phyloP scores from a whole-genome alignment of 306 rosid genomes.

The Alnus glutinosa region DNA sequence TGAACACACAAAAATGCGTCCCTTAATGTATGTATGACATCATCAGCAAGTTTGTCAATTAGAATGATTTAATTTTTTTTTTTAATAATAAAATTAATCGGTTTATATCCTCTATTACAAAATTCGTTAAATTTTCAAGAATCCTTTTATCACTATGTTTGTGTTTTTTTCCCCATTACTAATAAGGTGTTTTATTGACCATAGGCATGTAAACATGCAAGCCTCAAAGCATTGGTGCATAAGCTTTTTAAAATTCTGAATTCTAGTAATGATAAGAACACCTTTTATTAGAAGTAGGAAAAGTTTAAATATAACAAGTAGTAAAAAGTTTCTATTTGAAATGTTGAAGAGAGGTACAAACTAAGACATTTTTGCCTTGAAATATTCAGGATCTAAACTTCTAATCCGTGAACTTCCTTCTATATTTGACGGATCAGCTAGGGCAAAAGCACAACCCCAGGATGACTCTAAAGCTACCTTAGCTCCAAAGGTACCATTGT shows the following conservation, averaged over 20 bases:
- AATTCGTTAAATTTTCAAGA: not conserved
- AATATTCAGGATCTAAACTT: constrained; percentile 63
- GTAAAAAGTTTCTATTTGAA: not conserved
- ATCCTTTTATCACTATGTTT: not conserved
- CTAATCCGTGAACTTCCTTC: constrained; percentile 75
- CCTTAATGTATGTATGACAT: not conserved
- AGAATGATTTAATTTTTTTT: too few species aligned
- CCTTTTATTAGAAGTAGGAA: too few species aligned
- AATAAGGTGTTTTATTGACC: not conserved
- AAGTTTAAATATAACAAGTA: not conserved
- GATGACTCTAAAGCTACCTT: constrained; percentile 71
- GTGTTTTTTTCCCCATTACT: not conserved
- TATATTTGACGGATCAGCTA: constrained; percentile 85
- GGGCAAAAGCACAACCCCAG: constrained; percentile 63
- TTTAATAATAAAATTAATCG: not conserved
- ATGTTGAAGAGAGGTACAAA: not conserved
- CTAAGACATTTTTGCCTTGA: not conserved
- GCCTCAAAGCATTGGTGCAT: not conserved
- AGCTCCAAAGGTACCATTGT: constrained; percentile 79
- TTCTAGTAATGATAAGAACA: not conserved
- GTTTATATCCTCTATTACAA: too few species aligned
- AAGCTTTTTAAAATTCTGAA: not conserved
- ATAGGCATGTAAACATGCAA: not conserved
- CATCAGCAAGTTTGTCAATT: not conserved
- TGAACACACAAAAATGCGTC: not conserved